A percentile compares a stretch with the other conserved stretches of the same genome.
Conservation (phyloP, 2,329 filamentous ascomycete species). For the Trichoderma sp. region DNA sequence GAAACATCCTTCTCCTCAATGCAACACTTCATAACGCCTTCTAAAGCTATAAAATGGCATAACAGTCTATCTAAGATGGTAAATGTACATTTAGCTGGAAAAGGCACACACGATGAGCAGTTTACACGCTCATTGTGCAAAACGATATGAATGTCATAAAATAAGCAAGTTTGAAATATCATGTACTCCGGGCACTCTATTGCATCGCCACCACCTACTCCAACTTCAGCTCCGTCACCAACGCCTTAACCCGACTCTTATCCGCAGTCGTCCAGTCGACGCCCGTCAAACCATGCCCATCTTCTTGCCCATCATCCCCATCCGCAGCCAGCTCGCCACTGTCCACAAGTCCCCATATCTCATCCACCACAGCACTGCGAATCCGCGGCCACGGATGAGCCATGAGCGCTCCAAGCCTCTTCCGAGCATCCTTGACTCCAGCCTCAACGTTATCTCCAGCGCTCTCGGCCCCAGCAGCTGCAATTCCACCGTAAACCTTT, state of each 20-base stretch:
- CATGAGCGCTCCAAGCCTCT: slow-evolving; percentile 73
- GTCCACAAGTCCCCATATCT: slow-evolving; percentile 56
- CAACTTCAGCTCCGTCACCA: slow-evolving; percentile 51
- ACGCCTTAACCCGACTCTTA: slow-evolving; percentile 49
- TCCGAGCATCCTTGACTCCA: slow-evolving; percentile 59
- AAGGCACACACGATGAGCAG: neutral
- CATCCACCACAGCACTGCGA: slow-evolving; percentile 61
- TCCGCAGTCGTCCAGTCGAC: slow-evolving; percentile 63
- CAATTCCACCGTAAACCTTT: slow-evolving; percentile 75
- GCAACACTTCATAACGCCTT: neutral
- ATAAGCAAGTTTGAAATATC: neutral
- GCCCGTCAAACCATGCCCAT: slow-evolving; percentile 49
- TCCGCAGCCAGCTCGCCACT: slow-evolving; percentile 32
- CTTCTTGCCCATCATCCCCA: slow-evolving; percentile 24
- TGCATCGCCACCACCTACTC: slow-evolving; percentile 29
- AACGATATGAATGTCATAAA: neutral
- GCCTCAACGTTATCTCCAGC: slow-evolving; percentile 29
- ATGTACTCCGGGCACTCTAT: neutral
- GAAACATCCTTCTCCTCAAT: neutral
- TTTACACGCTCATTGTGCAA: neutral
- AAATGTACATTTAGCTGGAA: neutral
- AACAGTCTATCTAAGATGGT: neutral
- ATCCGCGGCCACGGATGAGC: slow-evolving; percentile 82
- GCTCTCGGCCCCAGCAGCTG: slow-evolving; percentile 48
- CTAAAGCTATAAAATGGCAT: neutral